Conservation (phyloP, 257 asterid species). For the Lithospermum erythrorhizon region DNA sequence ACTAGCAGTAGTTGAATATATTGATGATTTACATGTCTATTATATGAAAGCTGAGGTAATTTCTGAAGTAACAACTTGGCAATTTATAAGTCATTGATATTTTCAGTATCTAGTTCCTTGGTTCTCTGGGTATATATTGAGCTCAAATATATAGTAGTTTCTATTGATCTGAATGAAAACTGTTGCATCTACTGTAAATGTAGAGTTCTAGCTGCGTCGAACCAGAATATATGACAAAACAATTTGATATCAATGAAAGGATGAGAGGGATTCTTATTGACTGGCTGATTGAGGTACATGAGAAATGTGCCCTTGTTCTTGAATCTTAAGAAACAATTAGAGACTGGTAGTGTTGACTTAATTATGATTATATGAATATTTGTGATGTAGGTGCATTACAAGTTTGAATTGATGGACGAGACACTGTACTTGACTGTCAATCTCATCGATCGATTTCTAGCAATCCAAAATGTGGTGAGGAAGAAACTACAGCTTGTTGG, state of each 20-base stretch:
- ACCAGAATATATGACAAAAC: slow-evolving; percentile 54
- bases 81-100: background rate
- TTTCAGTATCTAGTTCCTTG: background rate
- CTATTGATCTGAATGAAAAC: background rate
- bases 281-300: slow-evolving; percentile 85
- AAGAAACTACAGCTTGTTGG: slow-evolving; percentile 91
- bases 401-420: slow-evolving; percentile 94
- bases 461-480: slow-evolving; percentile 47
- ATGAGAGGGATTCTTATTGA: slow-evolving; percentile 89
- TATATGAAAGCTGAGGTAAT: slow-evolving; percentile 61
- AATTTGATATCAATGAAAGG: slow-evolving; percentile 66
- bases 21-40: slow-evolving; percentile 43
- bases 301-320: background rate
- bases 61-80: background rate
- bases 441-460: slow-evolving; percentile 76
- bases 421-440: slow-evolving; percentile 68
- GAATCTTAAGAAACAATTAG: background rate
- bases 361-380: background rate
- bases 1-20: slow-evolving; percentile 58
- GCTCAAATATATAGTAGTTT: background rate
- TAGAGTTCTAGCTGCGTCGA: slow-evolving; percentile 34
- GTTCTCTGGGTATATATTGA: background rate
- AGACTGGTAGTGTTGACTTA: background rate
- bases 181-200: background rate
- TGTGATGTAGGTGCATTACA: slow-evolving; percentile 68